phyloP scores from a whole-genome alignment of 768 basidiomycete species.

The Xerocomus potaroensis region DNA sequence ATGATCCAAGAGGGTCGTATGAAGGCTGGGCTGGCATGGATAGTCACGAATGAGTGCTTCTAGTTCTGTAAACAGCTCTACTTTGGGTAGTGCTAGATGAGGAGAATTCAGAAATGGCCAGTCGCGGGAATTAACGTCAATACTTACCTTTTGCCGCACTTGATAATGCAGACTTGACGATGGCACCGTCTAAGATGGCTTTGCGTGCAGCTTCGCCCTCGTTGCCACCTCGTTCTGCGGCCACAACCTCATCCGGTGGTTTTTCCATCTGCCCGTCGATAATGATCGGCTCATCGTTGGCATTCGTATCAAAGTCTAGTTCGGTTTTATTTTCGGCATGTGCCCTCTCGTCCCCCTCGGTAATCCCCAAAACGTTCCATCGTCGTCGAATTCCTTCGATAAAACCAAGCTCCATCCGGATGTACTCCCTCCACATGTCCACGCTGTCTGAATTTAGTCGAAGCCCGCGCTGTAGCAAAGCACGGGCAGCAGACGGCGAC shows the following conservation, averaged over 20 bases:
- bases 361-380: constrained; percentile 77
- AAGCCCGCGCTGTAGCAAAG: constrained; percentile 80
- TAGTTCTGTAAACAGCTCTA: constrained; percentile 40
- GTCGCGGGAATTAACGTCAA: constrained; percentile 11
- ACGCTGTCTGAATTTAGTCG: constrained; percentile 68
- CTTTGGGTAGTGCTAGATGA: constrained; percentile 36
- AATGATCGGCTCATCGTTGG: constrained; percentile 9
- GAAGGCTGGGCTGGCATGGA: constrained; percentile 39
- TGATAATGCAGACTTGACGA: constrained; percentile 71
- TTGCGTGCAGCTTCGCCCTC: constrained; percentile 54
- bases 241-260: constrained; percentile 25
- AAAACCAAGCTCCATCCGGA: constrained; percentile 86
- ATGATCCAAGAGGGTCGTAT: constrained; percentile 38
- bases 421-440: constrained; percentile 86
- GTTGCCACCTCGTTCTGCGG: constrained; percentile 37
- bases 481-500: constrained; percentile 75
- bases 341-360: constrained; percentile 10
- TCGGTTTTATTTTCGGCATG: constrained; percentile 19
- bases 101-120: constrained; percentile 7
- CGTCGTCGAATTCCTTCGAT: constrained; percentile 74
- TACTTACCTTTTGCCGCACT: constrained; percentile 68
- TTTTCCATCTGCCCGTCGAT: constrained; percentile 21
- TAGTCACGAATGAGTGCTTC: constrained; percentile 40
- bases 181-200: constrained; percentile 72
- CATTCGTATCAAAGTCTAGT: constrained; percentile 22